Evolutionary conservation across 2,329 filamentous ascomycete species (phyloP), one percentile per base, ranked within the genome.

Genomic region (Claviceps purpurea): DNA sequence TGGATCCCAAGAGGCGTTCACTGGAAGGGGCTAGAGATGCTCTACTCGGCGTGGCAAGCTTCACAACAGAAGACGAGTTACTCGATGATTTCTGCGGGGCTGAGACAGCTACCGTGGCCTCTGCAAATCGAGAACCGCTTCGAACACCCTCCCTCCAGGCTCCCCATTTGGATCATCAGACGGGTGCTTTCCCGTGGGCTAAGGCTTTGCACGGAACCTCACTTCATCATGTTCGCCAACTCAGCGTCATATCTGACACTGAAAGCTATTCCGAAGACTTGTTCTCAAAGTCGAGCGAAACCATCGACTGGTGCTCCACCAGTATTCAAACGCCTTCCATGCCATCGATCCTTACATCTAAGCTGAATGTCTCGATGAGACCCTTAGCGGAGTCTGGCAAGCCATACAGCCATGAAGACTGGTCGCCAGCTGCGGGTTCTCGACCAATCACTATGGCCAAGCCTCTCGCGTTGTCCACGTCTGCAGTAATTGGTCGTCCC

Each of bases 81-180:
- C 76, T 95, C 49, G 91, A 97, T 65, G 93, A 96, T 61, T 97
- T 97, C 75, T 95, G 89, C 73, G 85, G 83, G 50, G 83, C 84
- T 56, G 86, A 93, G 58, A 83, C 82, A 59, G 81, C 87, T 51
- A 78, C 85, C 40, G 76, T 94, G 55, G 81, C 88, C 53, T 89
- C 88, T 54, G 87, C 89, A 69, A 91, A 95, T 72, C 87, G 93
- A 55, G 90, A 97, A 71, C 93, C 93, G 52, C 82, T 98, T 39
- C 88, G 93, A 55, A 98, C 93, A 3, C 93, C 93, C 16, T 97
- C 93, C 4, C 84, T 98, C 65, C 88, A 91, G 69, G 95, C 85
- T 61, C 89, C 93, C 22, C 81, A 85, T 60, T 68, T 93, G 60
- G 87, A 89, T 61, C 78, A 78, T 54, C 49, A 49, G 16, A 42